These are phyloP conservation scores for Acacia confusa DNA, from an alignment of 306 rosid genomes.

Conservation along the genomic window DNA sequence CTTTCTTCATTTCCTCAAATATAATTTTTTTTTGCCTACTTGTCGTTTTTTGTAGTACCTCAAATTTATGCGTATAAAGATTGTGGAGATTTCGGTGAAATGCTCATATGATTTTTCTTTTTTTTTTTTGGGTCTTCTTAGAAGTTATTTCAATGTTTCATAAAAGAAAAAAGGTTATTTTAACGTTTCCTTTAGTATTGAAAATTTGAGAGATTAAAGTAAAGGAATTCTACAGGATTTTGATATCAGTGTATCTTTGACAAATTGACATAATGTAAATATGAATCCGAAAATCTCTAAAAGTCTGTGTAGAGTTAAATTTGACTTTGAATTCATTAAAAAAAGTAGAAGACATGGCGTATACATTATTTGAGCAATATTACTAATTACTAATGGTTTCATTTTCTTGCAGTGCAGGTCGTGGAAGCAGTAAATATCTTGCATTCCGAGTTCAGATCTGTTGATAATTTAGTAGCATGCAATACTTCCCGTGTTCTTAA, in stretches of 20 bases:
- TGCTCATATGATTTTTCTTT: background rate
- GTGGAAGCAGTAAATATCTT: conserved; percentile 75
- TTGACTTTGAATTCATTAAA: background rate
- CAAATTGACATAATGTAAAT: background rate
- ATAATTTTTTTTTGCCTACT: background rate
- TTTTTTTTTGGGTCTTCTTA: background rate
- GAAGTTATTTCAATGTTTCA: background rate
- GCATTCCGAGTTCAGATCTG: conserved; percentile 74
- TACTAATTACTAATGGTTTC: conserved; percentile 14
- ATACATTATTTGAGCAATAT: background rate
- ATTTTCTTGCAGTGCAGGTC: conserved; percentile 58
- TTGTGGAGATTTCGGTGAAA: background rate
- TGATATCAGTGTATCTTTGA: background rate
- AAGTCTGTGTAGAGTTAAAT: background rate
- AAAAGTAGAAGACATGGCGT: background rate
- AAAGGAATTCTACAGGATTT: background rate
- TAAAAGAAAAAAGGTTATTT: background rate
- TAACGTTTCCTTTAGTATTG: background rate
- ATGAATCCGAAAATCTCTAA: background rate
- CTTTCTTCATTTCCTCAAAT: background rate
- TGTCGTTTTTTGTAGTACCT: background rate
- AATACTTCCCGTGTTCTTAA: conserved; percentile 73
- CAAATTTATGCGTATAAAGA: background rate
- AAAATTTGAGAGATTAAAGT: background rate
- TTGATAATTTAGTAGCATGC: conserved; percentile 82